Evolutionary conservation across 768 basidiomycete genomes (phyloP), one percentile per base, ranked within the genome.

Genomic region (Tephrocybe sp.): DNA sequence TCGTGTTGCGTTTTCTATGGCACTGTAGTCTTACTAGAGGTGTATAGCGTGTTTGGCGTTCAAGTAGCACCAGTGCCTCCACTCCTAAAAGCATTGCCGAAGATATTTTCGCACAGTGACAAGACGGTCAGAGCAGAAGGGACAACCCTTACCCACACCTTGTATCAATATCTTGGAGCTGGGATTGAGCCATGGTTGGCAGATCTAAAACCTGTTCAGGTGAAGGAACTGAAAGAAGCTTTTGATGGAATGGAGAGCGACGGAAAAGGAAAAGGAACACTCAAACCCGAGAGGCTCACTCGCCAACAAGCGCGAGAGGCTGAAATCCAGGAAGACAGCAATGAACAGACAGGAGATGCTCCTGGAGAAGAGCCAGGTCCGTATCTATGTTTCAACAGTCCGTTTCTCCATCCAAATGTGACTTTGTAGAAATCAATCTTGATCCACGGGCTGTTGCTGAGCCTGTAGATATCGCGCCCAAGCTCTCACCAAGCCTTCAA

Each of bases 81-180:
- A 11, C 73, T 98, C n/a, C 76, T 98, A 49, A 95, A 95, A 63
- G 68, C 79, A 5, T 69, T 99, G 17, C 89, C 95, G 32, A 96
- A 94, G 72, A 92, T 98, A 43, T 99, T 98, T 51, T 83, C 84
- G 3, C 97, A 99, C 63, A 85, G 83, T 13, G 97, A 99, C 69
- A 98, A 98, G 72, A 87, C 83, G 22, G 97, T 99, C 46, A 89
- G 97, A 53, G 83, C 90, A 1, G 97, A 99, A 70, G 97, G 96
- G 31, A 83, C 83, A 0, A 73, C 77, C 23, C 83, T 99, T 16
- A 76, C 83, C 0, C 84, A 87, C 60, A 71, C 73, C 0, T 68
- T 98, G 6, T 96, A 98, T 73, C 86, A 89, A 52, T 93, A 84
- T 65, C 84, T 98, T 55, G 96, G 92, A 26, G 61, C 82, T 46